Evolutionary conservation across 164 flowering plant species (phyloP).

Genomic region (Sextonia rubra): DNA sequence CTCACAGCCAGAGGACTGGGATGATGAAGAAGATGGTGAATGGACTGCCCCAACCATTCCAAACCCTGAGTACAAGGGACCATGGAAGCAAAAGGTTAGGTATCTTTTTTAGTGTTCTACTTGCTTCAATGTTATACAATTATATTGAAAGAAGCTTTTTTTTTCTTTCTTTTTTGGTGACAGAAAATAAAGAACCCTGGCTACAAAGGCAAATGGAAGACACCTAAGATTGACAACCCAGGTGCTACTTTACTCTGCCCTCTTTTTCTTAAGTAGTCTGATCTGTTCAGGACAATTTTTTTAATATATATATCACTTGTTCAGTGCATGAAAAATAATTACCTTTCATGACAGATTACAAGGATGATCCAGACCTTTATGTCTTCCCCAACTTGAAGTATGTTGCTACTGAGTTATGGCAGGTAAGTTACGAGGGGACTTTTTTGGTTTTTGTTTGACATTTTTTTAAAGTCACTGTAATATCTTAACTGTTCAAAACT

Average conservation of each 20-base stretch:
- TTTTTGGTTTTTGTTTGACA: not conserved
- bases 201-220: conserved; percentile 60
- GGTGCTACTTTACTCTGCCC: conserved; percentile 20
- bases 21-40: conserved; percentile 62
- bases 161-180: too few species aligned
- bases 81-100: conserved; percentile 50
- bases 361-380: conserved; percentile 60
- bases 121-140: too few species aligned
- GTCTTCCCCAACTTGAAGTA: conserved; percentile 44
- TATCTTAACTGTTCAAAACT: not conserved
- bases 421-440: conserved; percentile 24
- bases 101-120: too few species aligned
- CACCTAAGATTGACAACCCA: conserved; percentile 55
- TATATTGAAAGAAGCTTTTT: too few species aligned
- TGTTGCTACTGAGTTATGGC: conserved; percentile 60
- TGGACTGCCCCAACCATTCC: conserved; percentile 49
- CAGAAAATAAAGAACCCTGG: conserved; percentile 62
- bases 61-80: conserved; percentile 55
- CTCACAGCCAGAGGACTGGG: conserved; percentile 51
- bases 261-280: not conserved
- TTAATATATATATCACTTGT: not conserved
- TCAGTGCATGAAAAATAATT: not conserved
- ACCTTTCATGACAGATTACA: conserved; percentile 30
- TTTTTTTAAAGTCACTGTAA: not conserved
- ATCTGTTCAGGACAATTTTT: not conserved